Percentiles rank a stretch among this genome's conserved stretches.
Conservation (phyloP, 1,284 basidiomycete genomes). For the Malassezia japonica region DNA sequence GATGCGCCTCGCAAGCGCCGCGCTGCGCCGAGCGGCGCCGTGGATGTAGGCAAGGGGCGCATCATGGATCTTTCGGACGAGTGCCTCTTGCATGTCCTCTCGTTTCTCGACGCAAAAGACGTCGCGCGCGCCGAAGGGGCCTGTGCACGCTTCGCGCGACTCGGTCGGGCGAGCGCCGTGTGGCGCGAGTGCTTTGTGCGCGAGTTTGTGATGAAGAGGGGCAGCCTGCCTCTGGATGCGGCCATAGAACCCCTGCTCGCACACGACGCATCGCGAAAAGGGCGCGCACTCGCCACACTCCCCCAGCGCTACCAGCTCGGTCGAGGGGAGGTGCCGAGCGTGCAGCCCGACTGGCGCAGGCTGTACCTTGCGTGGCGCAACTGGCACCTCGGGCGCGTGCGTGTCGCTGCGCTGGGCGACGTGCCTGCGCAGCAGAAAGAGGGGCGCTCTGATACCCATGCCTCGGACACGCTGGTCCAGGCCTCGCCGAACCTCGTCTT, state of each 20-base stretch:
- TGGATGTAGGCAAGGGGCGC: background rate
- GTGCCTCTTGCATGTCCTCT: background rate
- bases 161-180: background rate
- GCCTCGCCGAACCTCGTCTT: slow-evolving; percentile 20
- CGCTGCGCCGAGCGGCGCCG: background rate
- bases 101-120: background rate
- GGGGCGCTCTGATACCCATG: background rate
- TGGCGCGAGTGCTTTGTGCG: background rate
- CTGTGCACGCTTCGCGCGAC: background rate
- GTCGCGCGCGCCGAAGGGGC: background rate
- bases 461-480: slow-evolving; percentile 15
- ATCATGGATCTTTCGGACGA: background rate
- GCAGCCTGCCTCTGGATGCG: no score
- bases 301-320: background rate
- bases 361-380: background rate
- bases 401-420: background rate
- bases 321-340: background rate
- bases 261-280: no score
- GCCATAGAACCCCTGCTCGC: background rate
- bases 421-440: no score
- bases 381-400: background rate
- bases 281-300: background rate
- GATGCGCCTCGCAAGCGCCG: background rate
- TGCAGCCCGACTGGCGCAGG: background rate
- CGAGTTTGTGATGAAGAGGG: background rate